A percentile compares a stretch with the other conserved stretches of the same genome.
Conservation (phyloP, 2,329 filamentous ascomycete genomes). For the Neobulgaria alba region DNA sequence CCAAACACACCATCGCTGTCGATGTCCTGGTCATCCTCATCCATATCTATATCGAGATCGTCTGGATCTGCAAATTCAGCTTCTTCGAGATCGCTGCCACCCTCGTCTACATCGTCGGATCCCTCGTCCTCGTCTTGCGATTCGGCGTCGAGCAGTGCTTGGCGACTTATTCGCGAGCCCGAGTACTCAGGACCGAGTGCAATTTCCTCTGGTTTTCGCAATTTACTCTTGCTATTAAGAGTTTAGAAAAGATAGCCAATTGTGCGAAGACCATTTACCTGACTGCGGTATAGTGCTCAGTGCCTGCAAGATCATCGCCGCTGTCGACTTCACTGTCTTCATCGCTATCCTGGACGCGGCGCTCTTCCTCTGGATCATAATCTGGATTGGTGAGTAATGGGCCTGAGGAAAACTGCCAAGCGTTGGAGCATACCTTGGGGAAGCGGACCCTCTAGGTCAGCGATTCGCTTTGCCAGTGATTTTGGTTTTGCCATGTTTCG, state of each 20-base stretch:
- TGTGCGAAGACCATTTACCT: slow-evolving; percentile 37
- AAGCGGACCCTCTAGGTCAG: slow-evolving; percentile 50
- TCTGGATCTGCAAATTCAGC: slow-evolving; percentile 41
- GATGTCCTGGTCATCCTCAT: slow-evolving; percentile 51
- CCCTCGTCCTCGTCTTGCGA: slow-evolving; percentile 46
- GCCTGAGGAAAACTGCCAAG: not conserved
- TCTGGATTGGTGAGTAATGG: slow-evolving; percentile 19
- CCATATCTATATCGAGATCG: slow-evolving; percentile 35
- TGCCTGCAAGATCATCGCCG: slow-evolving; percentile 49
- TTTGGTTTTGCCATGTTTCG: slow-evolving; percentile 42
- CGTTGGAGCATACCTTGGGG: slow-evolving; percentile 42
- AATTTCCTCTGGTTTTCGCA: slow-evolving; percentile 63
- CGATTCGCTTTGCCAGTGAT: slow-evolving; percentile 47
- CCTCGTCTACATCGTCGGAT: slow-evolving; percentile 39
- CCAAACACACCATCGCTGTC: slow-evolving; percentile 65
- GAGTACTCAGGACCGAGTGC: slow-evolving; percentile 72
- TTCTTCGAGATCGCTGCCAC: slow-evolving; percentile 5
- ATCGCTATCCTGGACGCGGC: slow-evolving; percentile 14
- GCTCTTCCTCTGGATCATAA: slow-evolving; percentile 33
- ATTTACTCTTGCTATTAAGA: slow-evolving; percentile 61
- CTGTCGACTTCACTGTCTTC: slow-evolving; percentile 40
- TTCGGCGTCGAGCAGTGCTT: slow-evolving; percentile 50
- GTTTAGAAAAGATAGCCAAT: slow-evolving; percentile 3
- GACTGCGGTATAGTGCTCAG: slow-evolving; percentile 80
- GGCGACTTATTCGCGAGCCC: slow-evolving; percentile 65